Percentiles rank a stretch among this genome's conserved stretches.
Evolutionary conservation across 495 filamentous ascomycete species (phyloP).

Genomic region (Lophium mytilinum): DNA sequence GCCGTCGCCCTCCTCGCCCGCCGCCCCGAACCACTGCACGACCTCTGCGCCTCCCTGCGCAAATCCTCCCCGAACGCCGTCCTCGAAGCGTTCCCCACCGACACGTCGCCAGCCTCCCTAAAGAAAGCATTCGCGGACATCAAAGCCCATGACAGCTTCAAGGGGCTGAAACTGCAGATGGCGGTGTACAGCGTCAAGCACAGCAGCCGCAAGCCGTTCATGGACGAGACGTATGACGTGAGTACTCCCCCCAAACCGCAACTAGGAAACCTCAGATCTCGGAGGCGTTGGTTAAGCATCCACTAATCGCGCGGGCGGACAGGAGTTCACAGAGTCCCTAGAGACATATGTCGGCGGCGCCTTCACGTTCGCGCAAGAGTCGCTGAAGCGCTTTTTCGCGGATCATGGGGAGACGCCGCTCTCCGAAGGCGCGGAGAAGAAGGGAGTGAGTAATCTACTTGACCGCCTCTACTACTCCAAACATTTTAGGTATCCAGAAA

Average conservation of each 20-base stretch:
- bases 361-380: conserved; percentile 40
- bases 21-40: conserved; percentile 32
- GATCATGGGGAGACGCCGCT: conserved; percentile 36
- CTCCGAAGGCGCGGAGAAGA: conserved; percentile 35
- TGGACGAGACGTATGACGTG: conserved; percentile 39
- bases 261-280: background rate
- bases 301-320: too few species aligned
- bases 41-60: conserved; percentile 30
- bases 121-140: conserved; percentile 37
- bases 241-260: background rate
- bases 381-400: conserved; percentile 37
- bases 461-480: background rate
- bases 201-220: conserved; percentile 39
- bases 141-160: conserved; percentile 35
- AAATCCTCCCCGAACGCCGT: conserved; percentile 33
- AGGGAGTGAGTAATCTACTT: conserved; percentile 24
- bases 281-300: too few species aligned
- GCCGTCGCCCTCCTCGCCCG: conserved; percentile 43
- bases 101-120: conserved; percentile 35
- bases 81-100: conserved; percentile 41
- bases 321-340: conserved; percentile 35
- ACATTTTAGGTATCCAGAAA: too few species aligned
- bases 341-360: conserved; percentile 41
- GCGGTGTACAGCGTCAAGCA: conserved; percentile 44
- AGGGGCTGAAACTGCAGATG: conserved; percentile 36